Evolutionary conservation across 2,329 filamentous ascomycete species (phyloP).

Genomic region (Dactylellina drechsleri): DNA sequence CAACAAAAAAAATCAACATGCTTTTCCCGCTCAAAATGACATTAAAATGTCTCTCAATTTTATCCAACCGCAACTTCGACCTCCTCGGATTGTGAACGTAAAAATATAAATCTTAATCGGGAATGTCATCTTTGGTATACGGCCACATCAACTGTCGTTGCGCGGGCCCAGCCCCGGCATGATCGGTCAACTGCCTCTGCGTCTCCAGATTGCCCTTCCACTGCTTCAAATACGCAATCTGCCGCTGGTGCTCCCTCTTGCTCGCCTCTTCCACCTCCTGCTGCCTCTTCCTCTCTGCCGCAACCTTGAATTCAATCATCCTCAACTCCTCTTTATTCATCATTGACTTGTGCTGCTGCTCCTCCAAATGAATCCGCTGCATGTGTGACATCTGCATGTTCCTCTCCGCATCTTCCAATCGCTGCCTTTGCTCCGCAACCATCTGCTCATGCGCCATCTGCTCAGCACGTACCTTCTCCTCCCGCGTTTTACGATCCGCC

Average conservation of each 20-base stretch:
- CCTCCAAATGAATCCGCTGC: constrained; percentile 39
- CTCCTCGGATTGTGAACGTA: background rate
- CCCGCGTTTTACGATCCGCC: constrained; percentile 35
- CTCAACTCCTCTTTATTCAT: constrained; percentile 47
- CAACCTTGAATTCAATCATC: constrained; percentile 51
- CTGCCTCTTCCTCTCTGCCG: constrained; percentile 40
- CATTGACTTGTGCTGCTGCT: constrained; percentile 35
- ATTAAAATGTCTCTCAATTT: background rate
- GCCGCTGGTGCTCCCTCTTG: constrained; percentile 31
- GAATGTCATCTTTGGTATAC: constrained; percentile 43
- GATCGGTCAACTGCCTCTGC: constrained; percentile 38
- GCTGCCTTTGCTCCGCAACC: constrained; percentile 28
- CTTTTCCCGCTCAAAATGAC: constrained; percentile 27
- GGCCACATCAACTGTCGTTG: constrained; percentile 43
- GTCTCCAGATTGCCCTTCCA: constrained; percentile 44
- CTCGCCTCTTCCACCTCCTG: constrained; percentile 44
- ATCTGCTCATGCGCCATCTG: constrained; percentile 31
- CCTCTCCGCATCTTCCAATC: constrained; percentile 31
- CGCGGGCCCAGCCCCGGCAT: constrained; percentile 14
- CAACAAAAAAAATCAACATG: background rate
- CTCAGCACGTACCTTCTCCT: constrained; percentile 33
- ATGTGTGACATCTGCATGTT: constrained; percentile 28
- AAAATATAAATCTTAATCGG: constrained; percentile 28
- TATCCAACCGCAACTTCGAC: background rate
- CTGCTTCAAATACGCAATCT: constrained; percentile 45